Base-by-base conservation (phyloP, 306 rosid genomes). In the Corylus heterophylla region DNA sequence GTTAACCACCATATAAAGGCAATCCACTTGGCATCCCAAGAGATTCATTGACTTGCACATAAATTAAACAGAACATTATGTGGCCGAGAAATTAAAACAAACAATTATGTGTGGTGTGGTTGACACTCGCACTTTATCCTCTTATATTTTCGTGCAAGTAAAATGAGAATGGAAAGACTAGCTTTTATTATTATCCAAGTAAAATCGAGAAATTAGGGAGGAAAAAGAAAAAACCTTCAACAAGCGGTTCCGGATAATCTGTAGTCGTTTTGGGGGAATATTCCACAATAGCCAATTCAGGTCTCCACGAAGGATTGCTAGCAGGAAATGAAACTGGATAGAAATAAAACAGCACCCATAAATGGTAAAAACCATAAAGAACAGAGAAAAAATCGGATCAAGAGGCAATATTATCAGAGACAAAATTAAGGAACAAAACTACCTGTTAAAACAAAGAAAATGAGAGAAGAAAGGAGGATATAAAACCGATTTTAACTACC, bases 281-380 rank as follows among this genome's bases (percentile, higher is more conserved):
- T 88, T 85, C 87, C 39, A 91, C 98, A 7, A 91, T 77, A 62
- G 92, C 94, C 82, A 88, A 84, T 69, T 91, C 97, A 62, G 91
- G 86, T 85, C 62, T 89, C 86, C 91, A 80, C 2, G 92, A 83
- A n/a, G 84, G 88, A 71, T 76, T 82, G 77, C 83, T 80, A 5
- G 78, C 83, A 79, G 97, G 62, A 82, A 85, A 89, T 71, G 91
- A 56, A 52, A 81, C 98, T 89, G 85, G 63, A 74, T 0, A 6
- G 42, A 58, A 79, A 55, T 31, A 80, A 74, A 79, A 39, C 42
- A 12, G 18, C 1, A 35, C 13, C 50, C 8, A 39, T 42, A 42
- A 42, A 42, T 42, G 39, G 3, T 45, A 20, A 13, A 35, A 22
- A 22, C 37, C 48, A 29, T 47, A n/a, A 12, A 17, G 55, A 66